phyloP scores from a whole-genome alignment of 225 moss, liverwort and hornwort genomes.

The Ulota crispa region DNA sequence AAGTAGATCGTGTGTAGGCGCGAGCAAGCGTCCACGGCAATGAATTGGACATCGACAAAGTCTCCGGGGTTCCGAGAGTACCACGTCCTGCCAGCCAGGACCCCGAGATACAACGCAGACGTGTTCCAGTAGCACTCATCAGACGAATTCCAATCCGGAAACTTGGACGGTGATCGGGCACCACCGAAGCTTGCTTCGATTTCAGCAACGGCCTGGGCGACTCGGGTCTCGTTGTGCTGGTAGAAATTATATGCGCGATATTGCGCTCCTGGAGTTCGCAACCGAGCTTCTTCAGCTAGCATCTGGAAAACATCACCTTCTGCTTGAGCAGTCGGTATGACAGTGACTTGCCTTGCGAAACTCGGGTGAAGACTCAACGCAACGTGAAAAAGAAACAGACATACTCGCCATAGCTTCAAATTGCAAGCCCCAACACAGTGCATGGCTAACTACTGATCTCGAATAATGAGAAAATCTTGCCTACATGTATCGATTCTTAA shows the following conservation, averaged over 20 bases:
- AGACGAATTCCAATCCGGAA: neutral
- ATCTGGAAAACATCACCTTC: neutral
- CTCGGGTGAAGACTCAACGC: neutral
- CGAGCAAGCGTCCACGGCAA: neutral
- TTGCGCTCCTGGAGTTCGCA: too few relatives aligned
- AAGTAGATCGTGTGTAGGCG: rapidly evolving
- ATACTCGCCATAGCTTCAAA: neutral
- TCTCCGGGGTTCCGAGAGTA: neutral
- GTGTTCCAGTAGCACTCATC: neutral
- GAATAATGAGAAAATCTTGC: too few relatives aligned
- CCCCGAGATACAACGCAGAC: neutral
- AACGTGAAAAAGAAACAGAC: neutral
- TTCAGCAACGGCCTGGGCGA: conserved; percentile 11
- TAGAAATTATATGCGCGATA: too few relatives aligned
- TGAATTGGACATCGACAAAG: rapidly evolving
- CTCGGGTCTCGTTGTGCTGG: conserved; percentile 15
- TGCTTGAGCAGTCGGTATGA: too few relatives aligned
- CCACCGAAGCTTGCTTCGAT: neutral
- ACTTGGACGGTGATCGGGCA: neutral
- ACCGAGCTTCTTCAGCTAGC: too few relatives aligned
- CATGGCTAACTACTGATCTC: neutral
- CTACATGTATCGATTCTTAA: neutral
- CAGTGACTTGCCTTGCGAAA: neutral
- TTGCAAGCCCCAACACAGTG: neutral
- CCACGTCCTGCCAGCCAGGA: neutral